Base-by-base conservation (phyloP, 2,329 filamentous ascomycete species). In the Ilyonectria sp. region DNA sequence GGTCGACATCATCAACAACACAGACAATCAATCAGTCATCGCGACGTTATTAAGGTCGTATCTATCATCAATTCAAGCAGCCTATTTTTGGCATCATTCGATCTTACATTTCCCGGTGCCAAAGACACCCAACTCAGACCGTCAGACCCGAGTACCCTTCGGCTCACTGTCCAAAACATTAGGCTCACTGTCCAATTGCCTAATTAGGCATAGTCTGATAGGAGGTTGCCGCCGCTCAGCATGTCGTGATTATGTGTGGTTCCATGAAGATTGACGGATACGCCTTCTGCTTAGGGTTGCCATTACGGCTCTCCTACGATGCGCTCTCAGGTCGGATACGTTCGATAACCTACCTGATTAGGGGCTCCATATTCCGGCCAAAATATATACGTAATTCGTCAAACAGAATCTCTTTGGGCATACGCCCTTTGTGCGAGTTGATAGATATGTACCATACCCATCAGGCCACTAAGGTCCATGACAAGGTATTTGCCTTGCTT, bases 151-250 rank as follows among this genome's bases (percentile, higher is more conserved):
- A n/a, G n/a, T n/a, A n/a, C n/a, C n/a, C n/a, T n/a, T n/a, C n/a
- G n/a, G n/a, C n/a, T n/a, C n/a, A n/a, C n/a, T n/a, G n/a, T n/a
- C n/a, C n/a, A n/a, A n/a, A n/a, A n/a, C n/a, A n/a, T n/a, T n/a
- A n/a, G n/a, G n/a, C n/a, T n/a, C n/a, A n/a, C n/a, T n/a, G n/a
- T n/a, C n/a, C n/a, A n/a, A n/a, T n/a, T n/a, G n/a, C n/a, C n/a
- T n/a, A n/a, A n/a, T n/a, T n/a, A n/a, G n/a, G n/a, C n/a, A n/a
- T n/a, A n/a, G n/a, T n/a, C n/a, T n/a, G n/a, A n/a, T n/a, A 56
- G n/a, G 54, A 56, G 21, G 54, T 56, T 29, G 54, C 54, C 13
- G 54, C 54, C 29, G 54, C 54, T 29, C 35, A 35, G 43, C 19
- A 56, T 10, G 29, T 56, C 54, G 19, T 56, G 21, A 43, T 56